Percentiles rank a stretch among this genome's conserved stretches.
phyloP scores from a whole-genome alignment of 805 yeast genomes.

The Lipomyces lipofer region DNA sequence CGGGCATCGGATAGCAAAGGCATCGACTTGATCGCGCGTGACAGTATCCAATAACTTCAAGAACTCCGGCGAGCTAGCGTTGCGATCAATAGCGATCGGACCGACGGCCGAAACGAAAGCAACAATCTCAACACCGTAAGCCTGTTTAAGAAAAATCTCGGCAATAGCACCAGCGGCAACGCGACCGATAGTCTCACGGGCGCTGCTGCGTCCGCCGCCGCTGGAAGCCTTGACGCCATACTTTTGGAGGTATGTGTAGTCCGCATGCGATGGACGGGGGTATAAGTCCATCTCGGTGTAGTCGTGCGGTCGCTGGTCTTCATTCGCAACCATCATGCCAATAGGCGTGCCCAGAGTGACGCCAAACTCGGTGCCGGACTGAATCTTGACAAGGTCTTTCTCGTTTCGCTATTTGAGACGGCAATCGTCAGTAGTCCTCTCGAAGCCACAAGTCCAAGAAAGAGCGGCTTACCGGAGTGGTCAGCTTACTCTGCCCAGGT shows the following conservation, averaged over 20 bases:
- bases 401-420: conserved; percentile 59
- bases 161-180: conserved; percentile 99
- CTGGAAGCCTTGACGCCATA: conserved; percentile 92
- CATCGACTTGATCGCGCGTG: conserved; percentile 86
- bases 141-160: conserved; percentile 78
- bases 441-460: neutral
- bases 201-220: conserved; percentile 97
- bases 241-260: conserved; percentile 85
- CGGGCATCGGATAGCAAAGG: conserved; percentile 94
- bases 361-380: conserved; percentile 91
- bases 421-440: neutral
- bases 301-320: conserved; percentile 96
- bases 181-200: conserved; percentile 97
- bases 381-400: conserved; percentile 88
- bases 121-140: conserved; percentile 85
- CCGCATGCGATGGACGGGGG: conserved; percentile 99
- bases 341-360: conserved; percentile 92
- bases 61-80: conserved; percentile 60
- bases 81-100: conserved; percentile 67
- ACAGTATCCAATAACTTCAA: conserved; percentile 66
- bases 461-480: conserved; percentile 63
- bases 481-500: conserved; percentile 90
- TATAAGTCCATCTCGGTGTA: conserved; percentile 91
- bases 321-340: conserved; percentile 87
- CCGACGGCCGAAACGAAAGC: conserved; percentile 98